These are phyloP conservation scores for Aspergillus ustus DNA, from an alignment of 2,329 filamentous ascomycete species.

Conservation along the genomic window DNA sequence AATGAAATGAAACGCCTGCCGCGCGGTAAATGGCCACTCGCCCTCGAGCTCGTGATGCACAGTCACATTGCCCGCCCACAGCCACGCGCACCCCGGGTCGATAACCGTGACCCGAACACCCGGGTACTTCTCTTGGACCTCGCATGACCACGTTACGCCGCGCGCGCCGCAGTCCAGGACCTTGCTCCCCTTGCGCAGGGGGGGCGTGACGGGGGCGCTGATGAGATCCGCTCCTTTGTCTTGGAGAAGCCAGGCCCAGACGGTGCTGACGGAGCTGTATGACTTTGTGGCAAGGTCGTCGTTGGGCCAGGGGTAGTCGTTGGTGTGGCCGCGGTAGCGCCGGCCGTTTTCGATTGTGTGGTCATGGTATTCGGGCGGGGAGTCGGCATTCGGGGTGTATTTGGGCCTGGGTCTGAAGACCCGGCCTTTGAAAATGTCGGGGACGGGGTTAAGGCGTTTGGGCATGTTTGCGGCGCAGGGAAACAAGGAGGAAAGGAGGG, in stretches of 20 bases:
- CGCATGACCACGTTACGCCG: neutral
- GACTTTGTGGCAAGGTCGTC: neutral
- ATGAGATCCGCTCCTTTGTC: neutral
- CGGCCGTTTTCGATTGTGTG: constrained; percentile 14
- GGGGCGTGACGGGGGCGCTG: constrained; percentile 4
- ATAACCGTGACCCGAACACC: neutral
- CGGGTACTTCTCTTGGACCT: neutral
- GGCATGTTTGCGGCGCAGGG: too few species aligned
- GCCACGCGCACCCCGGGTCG: constrained; percentile 5
- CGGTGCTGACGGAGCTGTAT: neutral
- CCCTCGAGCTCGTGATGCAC: constrained; percentile 15
- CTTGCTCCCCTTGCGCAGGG: constrained; percentile 7
- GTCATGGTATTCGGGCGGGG: constrained; percentile 3
- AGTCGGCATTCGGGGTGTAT: neutral
- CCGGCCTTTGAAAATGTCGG: neutral
- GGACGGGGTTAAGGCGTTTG: neutral
- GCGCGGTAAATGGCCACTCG: constrained; percentile 14
- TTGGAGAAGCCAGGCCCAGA: constrained; percentile 10
- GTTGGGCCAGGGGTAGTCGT: constrained; percentile 9
- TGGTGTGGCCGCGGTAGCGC: constrained; percentile 10
- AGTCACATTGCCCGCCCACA: neutral
- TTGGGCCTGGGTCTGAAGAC: neutral
- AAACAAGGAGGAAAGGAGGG: too few species aligned
- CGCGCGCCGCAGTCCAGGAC: constrained; percentile 12
- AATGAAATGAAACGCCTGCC: constrained; percentile 14